Conservation (phyloP, 225 moss, liverwort and hornwort species). For the Bryum argenteum region DNA sequence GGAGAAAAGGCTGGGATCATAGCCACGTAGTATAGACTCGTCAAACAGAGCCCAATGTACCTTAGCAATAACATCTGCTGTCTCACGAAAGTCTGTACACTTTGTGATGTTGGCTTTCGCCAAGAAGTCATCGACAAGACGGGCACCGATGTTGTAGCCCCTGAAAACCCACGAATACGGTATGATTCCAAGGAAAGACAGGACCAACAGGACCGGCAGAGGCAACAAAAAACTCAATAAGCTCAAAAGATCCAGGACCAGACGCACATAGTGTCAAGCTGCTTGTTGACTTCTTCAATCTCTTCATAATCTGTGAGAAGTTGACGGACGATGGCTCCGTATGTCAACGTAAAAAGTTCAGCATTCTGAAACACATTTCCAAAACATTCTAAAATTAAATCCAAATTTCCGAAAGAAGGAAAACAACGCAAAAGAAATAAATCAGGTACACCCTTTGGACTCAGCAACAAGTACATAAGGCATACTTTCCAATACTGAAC, state of each 20-base stretch:
- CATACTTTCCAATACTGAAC: background rate
- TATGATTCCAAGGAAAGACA: slow-evolving; percentile 1
- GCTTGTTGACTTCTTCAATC: slow-evolving; percentile 98
- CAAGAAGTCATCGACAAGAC: slow-evolving; percentile 97
- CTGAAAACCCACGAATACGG: slow-evolving; percentile 43
- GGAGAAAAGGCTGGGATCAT: background rate
- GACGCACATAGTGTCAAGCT: slow-evolving; percentile 90
- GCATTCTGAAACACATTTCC: slow-evolving; percentile 68
- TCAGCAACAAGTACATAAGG: slow-evolving; percentile 19
- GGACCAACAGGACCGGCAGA: slow-evolving; percentile 4
- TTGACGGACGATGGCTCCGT: slow-evolving; percentile 97
- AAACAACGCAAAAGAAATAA: background rate
- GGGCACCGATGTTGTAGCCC: slow-evolving; percentile 98
- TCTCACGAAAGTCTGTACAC: slow-evolving; percentile 94
- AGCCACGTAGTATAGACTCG: background rate
- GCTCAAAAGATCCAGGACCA: slow-evolving; percentile 15
- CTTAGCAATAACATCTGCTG: slow-evolving; percentile 98
- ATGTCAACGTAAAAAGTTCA: slow-evolving; percentile 94
- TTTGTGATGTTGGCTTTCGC: slow-evolving; percentile 94
- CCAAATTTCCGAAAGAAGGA: background rate
- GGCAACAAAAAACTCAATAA: slow-evolving; percentile 3
- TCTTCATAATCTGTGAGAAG: slow-evolving; percentile 98
- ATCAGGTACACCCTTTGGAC: background rate
- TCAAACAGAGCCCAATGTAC: slow-evolving; percentile 38
- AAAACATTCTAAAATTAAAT: slow-evolving; percentile 19